Conservation (phyloP, 73 alveolate species). For the Paramecium sexaurelia region DNA sequence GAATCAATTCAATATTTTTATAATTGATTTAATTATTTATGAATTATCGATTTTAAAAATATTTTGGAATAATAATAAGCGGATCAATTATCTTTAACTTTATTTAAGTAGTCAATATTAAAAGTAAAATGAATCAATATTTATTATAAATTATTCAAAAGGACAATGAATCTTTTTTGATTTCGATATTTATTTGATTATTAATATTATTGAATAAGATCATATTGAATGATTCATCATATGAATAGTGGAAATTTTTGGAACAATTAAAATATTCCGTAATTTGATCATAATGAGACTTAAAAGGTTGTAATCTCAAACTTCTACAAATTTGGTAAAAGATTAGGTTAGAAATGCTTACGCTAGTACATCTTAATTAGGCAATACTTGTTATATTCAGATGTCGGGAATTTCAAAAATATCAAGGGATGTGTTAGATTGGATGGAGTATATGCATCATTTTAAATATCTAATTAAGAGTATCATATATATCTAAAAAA, state of each 20-base stretch:
- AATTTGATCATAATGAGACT: not conserved
- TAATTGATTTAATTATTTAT: not conserved
- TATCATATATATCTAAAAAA: not conserved
- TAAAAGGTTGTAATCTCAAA: not conserved
- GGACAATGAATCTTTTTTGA: not conserved
- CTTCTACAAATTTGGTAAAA: not conserved
- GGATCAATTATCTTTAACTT: not conserved
- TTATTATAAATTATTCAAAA: not conserved
- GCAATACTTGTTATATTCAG: slow-evolving; percentile 23
- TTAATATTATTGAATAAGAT: not conserved
- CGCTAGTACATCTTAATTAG: not conserved
- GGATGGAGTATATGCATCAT: slow-evolving; percentile 21
- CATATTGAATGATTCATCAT: not conserved
- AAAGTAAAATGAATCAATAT: not conserved
- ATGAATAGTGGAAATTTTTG: not conserved
- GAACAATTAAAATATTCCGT: not conserved
- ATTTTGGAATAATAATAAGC: not conserved
- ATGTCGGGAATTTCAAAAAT: not conserved
- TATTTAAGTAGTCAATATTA: not conserved
- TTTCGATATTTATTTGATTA: not conserved
- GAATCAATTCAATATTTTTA: not conserved
- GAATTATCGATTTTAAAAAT: not conserved
- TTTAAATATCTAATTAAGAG: not conserved
- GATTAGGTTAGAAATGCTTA: not conserved
- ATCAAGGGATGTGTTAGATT: slow-evolving; percentile 15